Conservation (phyloP, 2,329 filamentous ascomycete genomes). For the Colletotrichum tropicale region DNA sequence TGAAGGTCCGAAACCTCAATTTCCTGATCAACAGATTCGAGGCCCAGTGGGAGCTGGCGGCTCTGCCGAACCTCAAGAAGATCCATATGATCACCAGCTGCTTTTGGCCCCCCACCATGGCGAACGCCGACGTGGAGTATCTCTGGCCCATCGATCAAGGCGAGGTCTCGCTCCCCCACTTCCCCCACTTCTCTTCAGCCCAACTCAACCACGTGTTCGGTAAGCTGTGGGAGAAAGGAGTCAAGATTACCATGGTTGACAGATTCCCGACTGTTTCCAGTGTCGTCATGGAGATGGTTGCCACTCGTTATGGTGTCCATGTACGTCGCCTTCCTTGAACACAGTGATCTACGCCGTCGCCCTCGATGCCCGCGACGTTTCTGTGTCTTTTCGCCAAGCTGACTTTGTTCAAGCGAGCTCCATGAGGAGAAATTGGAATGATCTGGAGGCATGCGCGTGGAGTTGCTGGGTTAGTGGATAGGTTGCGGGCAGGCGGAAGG, state of each 20-base stretch:
- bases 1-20: neutral
- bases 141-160: neutral
- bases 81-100: neutral
- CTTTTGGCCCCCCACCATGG: neutral
- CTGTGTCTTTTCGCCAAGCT: neutral
- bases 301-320: neutral
- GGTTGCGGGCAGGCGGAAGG: neutral
- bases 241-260: neutral
- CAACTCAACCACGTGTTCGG: neutral
- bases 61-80: neutral
- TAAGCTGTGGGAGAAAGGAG: neutral
- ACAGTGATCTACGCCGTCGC: neutral
- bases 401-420: neutral
- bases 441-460: neutral
- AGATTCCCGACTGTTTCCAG: neutral
- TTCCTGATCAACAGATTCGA: neutral
- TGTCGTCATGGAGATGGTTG: neutral
- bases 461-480: neutral
- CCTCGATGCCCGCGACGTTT: neutral
- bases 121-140: neutral
- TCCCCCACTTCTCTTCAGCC: neutral
- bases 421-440: neutral
- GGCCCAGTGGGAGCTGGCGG: neutral
- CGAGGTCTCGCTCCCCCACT: neutral
- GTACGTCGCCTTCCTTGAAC: neutral